A percentile compares a stretch with the other conserved stretches of the same genome.
Conservation (phyloP, 805 yeast genomes). For the Candida chauliodis region DNA sequence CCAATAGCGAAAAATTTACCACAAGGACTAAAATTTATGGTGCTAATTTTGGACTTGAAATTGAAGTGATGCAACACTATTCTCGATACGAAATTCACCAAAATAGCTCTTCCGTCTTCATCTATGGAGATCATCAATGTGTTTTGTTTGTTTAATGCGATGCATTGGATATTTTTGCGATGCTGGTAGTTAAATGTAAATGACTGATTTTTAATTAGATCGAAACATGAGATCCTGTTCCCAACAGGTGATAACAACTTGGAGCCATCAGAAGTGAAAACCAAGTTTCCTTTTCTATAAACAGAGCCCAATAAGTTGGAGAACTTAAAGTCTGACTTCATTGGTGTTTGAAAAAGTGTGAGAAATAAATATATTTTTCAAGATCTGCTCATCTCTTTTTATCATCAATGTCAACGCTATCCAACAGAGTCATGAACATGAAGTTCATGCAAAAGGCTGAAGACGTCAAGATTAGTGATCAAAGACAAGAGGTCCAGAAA, state of each 20-base stretch:
- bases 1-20: conserved; percentile 87
- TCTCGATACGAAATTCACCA: conserved; percentile 79
- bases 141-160: conserved; percentile 81
- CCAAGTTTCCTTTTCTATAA: conserved; percentile 85
- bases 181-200: conserved; percentile 92
- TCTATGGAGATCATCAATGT: conserved; percentile 81
- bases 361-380: conserved; percentile 1
- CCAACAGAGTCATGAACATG: conserved; percentile 80
- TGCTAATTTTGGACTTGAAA: conserved; percentile 74
- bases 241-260: conserved; percentile 89
- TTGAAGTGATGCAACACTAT: conserved; percentile 92
- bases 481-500: conserved; percentile 29
- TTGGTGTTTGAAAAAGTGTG: conserved; percentile 19
- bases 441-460: conserved; percentile 52
- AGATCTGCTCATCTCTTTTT: conserved; percentile 6
- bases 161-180: conserved; percentile 71
- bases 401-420: conserved; percentile 24
- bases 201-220: conserved; percentile 76
- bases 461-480: conserved; percentile 26
- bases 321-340: conserved; percentile 88
- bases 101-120: conserved; percentile 87
- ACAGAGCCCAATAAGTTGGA: conserved; percentile 92
- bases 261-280: conserved; percentile 83
- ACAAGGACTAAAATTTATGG: conserved; percentile 81
- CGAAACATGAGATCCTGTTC: conserved; percentile 85